Conservation (phyloP, 768 basidiomycete species). For the Pseudohyphozyma bogoriensis region DNA sequence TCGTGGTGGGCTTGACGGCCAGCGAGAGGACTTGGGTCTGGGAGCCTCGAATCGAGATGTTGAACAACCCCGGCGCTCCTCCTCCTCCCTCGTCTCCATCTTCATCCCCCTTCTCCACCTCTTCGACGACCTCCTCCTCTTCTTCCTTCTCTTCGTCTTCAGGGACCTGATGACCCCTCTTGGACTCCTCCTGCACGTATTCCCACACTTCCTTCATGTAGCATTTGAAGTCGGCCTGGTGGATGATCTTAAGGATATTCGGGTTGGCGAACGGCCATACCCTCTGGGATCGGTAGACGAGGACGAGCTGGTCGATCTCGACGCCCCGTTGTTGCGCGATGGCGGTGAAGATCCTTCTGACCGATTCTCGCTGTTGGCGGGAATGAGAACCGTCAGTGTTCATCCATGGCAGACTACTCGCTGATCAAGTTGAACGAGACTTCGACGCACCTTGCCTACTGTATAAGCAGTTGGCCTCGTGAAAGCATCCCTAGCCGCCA, state of each 20-base stretch:
- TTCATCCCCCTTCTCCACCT: not conserved
- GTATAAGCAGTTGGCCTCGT: too few relatives aligned
- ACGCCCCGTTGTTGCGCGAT: not conserved
- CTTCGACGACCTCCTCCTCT: not conserved
- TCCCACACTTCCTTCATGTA: slow-evolving; percentile 4
- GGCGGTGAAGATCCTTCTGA: not conserved
- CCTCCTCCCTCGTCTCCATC: not conserved
- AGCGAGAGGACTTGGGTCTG: slow-evolving; percentile 9
- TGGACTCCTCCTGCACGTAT: not conserved
- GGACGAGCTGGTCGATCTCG: not conserved
- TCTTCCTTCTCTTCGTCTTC: not conserved
- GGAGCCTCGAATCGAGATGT: slow-evolving; percentile 9
- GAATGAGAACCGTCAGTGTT: too few relatives aligned
- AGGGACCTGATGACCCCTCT: not conserved
- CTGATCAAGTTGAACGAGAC: not conserved
- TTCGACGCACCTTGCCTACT: not conserved
- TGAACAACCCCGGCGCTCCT: not conserved
- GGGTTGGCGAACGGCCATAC: not conserved
- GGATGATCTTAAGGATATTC: not conserved
- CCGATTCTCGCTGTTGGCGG: not conserved
- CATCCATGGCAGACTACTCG: too few relatives aligned
- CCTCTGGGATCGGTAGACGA: not conserved
- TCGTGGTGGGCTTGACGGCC: slow-evolving; percentile 8
- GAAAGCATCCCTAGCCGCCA: not conserved
- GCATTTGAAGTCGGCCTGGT: not conserved